phyloP scores from a whole-genome alignment of 148 eudicot species.

The Rhododendron griersonianum region DNA sequence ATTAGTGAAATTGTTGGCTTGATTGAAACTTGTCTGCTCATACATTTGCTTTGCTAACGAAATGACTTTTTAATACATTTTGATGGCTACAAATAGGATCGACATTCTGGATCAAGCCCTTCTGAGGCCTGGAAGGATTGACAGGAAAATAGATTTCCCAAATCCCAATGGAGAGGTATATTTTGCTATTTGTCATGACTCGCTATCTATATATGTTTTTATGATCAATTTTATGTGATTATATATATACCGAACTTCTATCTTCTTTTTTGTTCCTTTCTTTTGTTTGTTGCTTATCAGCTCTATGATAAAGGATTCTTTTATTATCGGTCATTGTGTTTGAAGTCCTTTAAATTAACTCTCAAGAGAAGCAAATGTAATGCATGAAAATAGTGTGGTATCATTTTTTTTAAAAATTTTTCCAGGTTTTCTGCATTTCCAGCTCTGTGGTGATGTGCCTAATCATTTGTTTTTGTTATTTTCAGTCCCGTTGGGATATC shows the following conservation, averaged over 20 bases:
- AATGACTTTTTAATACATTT: slow-evolving; percentile 26
- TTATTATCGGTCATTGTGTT: not conserved
- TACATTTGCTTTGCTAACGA: not conserved
- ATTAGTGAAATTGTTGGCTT: not conserved
- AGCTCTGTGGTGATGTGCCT: not conserved
- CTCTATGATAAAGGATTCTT: not conserved
- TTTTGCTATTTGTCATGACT: not conserved
- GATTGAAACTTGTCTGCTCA: not conserved
- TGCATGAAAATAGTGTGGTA: slow-evolving; percentile 14
- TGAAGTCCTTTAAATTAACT: slow-evolving; percentile 1
- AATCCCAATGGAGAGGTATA: slow-evolving; percentile 73
- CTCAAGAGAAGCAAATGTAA: slow-evolving; percentile 3
- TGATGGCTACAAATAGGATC: slow-evolving; percentile 80
- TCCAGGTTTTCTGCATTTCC: not conserved
- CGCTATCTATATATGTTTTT: not conserved
- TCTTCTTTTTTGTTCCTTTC: not conserved
- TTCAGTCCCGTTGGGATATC: slow-evolving; percentile 63
- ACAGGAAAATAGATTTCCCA: slow-evolving; percentile 76
- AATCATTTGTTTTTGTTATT: not conserved
- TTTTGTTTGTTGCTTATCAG: not conserved
- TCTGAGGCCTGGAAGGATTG: slow-evolving; percentile 80
- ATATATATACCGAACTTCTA: not conserved
- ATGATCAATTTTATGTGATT: not conserved
- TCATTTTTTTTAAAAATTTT: not conserved
- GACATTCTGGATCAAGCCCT: slow-evolving; percentile 78